Evolutionary conservation across 2,329 filamentous ascomycete species (phyloP).

Genomic region (Pseudogymnoascus sp.): DNA sequence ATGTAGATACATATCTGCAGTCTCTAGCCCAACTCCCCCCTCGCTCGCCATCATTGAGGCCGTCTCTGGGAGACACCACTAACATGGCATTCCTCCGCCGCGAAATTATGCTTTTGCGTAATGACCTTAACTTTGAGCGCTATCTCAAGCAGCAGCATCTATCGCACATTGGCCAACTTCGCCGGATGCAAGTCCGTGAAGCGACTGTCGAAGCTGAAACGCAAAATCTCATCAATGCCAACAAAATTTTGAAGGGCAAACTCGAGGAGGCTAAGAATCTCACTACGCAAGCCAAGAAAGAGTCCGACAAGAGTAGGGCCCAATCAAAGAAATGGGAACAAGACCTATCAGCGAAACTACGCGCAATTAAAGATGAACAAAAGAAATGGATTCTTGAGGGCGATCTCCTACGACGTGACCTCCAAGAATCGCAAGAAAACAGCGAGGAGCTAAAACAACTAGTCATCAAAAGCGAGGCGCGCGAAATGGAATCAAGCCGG

Average conservation of each 20-base stretch:
- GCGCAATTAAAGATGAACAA: conserved; percentile 58
- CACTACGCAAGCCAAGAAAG: conserved; percentile 61
- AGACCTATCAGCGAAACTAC: conserved; percentile 58
- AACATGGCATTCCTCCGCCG: conserved; percentile 53
- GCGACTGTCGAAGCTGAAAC: conserved; percentile 74
- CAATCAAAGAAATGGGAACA: conserved; percentile 72
- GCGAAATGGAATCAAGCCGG: conserved; percentile 55
- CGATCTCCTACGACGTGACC: conserved; percentile 46
- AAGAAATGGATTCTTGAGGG: conserved; percentile 54
- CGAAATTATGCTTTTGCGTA: conserved; percentile 66
- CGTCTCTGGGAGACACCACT: conserved; percentile 30
- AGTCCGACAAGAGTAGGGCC: conserved; percentile 61
- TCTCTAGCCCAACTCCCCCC: conserved; percentile 21
- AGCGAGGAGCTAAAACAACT: conserved; percentile 55
- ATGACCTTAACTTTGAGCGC: conserved; percentile 74
- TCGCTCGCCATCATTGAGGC: conserved; percentile 22
- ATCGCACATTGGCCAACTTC: conserved; percentile 69
- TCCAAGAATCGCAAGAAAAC: conserved; percentile 50
- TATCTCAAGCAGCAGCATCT: conserved; percentile 80
- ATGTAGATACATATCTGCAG: conserved; percentile 23
- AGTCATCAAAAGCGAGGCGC: conserved; percentile 60
- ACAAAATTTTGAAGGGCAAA: conserved; percentile 62
- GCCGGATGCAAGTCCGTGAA: conserved; percentile 65
- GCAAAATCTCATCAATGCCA: conserved; percentile 69
- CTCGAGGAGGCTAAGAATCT: conserved; percentile 64